Conservation (phyloP, 78 protist genomes). For the Dictyostelium brefeldianum region DNA sequence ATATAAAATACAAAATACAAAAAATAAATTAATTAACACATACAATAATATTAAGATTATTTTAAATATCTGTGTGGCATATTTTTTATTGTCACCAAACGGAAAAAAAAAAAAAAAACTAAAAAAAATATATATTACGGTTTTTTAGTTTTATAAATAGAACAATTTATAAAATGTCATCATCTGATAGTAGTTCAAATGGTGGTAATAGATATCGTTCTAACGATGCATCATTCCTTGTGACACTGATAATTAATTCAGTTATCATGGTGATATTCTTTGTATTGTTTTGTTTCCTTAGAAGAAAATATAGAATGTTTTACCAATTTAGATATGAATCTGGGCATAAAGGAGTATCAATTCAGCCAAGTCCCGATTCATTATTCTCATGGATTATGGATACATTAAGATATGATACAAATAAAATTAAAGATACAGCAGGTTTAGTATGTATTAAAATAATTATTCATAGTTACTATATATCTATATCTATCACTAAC, state of each 20-base stretch:
- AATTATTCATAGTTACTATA: neutral
- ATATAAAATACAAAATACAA: no score
- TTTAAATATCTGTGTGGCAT: no score
- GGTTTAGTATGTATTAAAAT: constrained; percentile 47
- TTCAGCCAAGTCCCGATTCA: neutral
- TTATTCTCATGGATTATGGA: constrained; percentile 41
- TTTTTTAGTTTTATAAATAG: no score
- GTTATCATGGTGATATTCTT: neutral
- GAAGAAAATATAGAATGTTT: constrained; percentile 19
- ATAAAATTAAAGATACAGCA: constrained; percentile 33
- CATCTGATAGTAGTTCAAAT: neutral
- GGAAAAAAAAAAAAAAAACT: no score
- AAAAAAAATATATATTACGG: neutral
- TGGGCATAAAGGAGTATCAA: constrained; percentile 26
- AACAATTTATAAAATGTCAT: neutral
- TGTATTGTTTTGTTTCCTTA: constrained; percentile 38
- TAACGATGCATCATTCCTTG: constrained; percentile 60
- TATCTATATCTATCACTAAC: no score
- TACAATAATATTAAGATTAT: no score
- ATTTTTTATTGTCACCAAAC: no score
- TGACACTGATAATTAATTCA: constrained; percentile 38
- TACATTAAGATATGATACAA: constrained; percentile 28
- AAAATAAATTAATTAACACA: no score
- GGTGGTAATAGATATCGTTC: constrained; percentile 19
- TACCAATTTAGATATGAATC: constrained; percentile 38